Base-by-base conservation (phyloP, 441 rosid genomes). In the Dalechampia spathulata region DNA sequence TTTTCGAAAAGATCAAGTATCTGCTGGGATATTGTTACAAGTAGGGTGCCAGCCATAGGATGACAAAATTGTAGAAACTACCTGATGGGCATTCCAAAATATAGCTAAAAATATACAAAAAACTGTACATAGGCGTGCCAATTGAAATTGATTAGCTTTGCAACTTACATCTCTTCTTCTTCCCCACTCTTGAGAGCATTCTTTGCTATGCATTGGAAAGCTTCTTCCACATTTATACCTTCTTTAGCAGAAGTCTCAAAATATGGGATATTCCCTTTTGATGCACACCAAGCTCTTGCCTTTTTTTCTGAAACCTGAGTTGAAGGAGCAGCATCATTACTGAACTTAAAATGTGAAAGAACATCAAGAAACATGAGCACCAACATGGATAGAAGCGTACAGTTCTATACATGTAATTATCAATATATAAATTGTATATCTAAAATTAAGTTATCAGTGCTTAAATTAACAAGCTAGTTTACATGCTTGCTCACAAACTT, bases 221-320 rank as follows among this genome's bases (percentile, higher is more conserved):
- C 97, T 78, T 92, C 97, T 68, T 92, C 99, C 26, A 92, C 99
- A 52, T 92, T 89, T 47, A 89, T 65, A 50, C 97, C 97, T 78
- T 89, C 99, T 68, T 92, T 92, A 11, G 97, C 99, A 63, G 99
- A 92, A 44, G 99, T 90, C 72, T 93, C 97, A 76, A 87, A 93
- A 75, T 93, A 93, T 26, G 96, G 97, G 64, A 93, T 93, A 65
- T 93, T 90, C 46, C 96, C 97, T 75, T 93, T 93, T 1, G 95
- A 85, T 56, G 95, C 95, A 77, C 99, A 93, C 97, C 97, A 93
- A 2, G 96, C 95, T 70, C 82, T 78, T 23, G 91, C 99, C 65
- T 87, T 90, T 58, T 93, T 93, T 83, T 93, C 97, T 3, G 97
- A 83, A 56, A 93, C 96, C 99, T 90, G 72, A 71, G 22, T 44